Evolutionary conservation across 306 rosid species (phyloP).

Genomic region (Prunus mume): DNA sequence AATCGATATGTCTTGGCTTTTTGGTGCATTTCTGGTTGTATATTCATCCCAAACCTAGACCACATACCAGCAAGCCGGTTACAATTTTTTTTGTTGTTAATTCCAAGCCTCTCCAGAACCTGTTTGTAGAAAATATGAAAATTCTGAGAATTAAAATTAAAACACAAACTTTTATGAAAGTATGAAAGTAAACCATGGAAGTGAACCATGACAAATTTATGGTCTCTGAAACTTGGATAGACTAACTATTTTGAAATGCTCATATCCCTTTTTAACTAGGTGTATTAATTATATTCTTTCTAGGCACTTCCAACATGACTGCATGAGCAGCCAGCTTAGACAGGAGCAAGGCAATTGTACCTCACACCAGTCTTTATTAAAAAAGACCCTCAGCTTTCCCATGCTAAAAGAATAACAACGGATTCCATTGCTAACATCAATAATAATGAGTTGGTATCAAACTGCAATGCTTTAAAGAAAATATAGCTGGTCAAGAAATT

Average conservation of each 20-base stretch:
- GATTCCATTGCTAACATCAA: not conserved
- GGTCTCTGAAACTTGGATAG: not conserved
- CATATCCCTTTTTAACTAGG: not conserved
- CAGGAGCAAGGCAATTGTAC: not conserved
- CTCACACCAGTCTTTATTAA: not conserved
- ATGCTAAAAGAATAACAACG: not conserved
- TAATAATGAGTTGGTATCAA: not conserved
- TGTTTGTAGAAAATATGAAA: constrained; percentile 32
- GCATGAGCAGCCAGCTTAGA: not conserved
- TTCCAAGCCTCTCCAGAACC: constrained; percentile 76
- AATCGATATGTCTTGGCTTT: constrained; percentile 60
- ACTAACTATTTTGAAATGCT: not conserved
- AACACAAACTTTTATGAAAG: constrained; percentile 21
- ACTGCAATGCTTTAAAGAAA: constrained; percentile 9
- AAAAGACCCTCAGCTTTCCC: not conserved
- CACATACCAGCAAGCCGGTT: constrained; percentile 56
- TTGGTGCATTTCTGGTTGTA: constrained; percentile 62
- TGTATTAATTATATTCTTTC: not conserved
- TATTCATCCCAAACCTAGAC: constrained; percentile 69
- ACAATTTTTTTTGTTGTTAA: constrained; percentile 69
- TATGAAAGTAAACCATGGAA: not conserved
- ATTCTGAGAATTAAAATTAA: constrained; percentile 19
- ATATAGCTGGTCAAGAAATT: constrained; percentile 10
- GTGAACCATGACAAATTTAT: not conserved
- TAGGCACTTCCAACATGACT: not conserved